Evolutionary conservation across 768 basidiomycete genomes (phyloP), one percentile per base, ranked within the genome.

Genomic region (Tephrocybe sp.): DNA sequence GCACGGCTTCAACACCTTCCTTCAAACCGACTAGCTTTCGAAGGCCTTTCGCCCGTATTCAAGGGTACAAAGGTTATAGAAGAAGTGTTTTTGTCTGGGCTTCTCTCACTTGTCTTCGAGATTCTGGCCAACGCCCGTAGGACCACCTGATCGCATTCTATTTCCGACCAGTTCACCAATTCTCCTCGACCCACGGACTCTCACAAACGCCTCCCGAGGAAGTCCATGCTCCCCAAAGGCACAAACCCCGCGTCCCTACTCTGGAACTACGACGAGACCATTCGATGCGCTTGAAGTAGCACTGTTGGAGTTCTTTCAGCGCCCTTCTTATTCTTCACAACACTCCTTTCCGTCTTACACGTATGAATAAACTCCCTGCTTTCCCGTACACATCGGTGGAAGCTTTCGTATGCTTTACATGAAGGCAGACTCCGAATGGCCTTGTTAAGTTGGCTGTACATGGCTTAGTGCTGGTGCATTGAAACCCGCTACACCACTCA

Each of bases 341-440:
- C 40, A 30, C 32, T 14, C 33, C 44, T 45, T 30, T 47, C 38
- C 42, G 33, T 48, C 42, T 30, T 49, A 49, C 33, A 47, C 37
- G 49, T 40, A 38, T 17, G 36, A 40, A 40, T 18, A 24, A 25
- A 39, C 40, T 23, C 11, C 40, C 11, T 23, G n/a, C 24, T 40
- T 40, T 28, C 32, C 50, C 57, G 51, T 53, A 21, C 44, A 58
- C 57, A 28, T 52, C 54, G 54, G 54, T 41, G 14, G 50, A 58
- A 52, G 20, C 21, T 21, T 23, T 20, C 21, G 18, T 9, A 17
- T 9, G n/a, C 38, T 18, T 39, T 5, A 8, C 8, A 17, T 36
- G 18, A 8, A 39, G n/a, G 12, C 38, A 20, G n/a, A 17, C 5
- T 9, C 7, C 20, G n/a, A 20, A 17, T 39, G 6, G 5, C 28